Evolutionary conservation across 495 filamentous ascomycete genomes (phyloP), one percentile per base, ranked within the genome.

Genomic region (Xylaria flabelliformis): DNA sequence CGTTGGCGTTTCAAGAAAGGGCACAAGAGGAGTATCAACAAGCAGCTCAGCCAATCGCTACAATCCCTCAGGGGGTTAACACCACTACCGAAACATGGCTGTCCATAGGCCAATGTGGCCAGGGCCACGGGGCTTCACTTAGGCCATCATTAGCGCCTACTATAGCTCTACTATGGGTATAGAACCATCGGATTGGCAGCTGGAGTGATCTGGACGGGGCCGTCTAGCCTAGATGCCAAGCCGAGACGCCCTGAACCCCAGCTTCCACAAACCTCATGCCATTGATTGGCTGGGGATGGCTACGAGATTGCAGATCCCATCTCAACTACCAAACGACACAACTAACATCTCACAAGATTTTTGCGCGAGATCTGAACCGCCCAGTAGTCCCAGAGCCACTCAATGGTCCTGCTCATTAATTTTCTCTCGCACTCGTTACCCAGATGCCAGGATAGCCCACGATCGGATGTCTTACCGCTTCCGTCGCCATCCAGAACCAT

Each of bases 261-360:
- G 75, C 26, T 76, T 74, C 48, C 67, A 59, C 59, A 41, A 51
- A 69, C 58, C 58, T 64, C 71, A 72, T 71, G 69, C 74, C 69
- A 71, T 75, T 53, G 4, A 79, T 79, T 79, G 77, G 77, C 75
- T 74, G 68, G 67, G 75, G 67, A 61, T 48, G 70, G 55, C 53
- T 72, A 42, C 29, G 59, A 72, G 64, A 64, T 56, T 61, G 51
- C 66, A 51, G 36, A 71, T 67, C 59, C 67, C 50, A 59, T 59
- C 67, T 69, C 58, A 51, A 58, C 74, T 53, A 70, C 51, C 69
- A 32, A 56, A 56, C 53, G 17, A 29, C 53, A 56, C 36, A 39
- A 39, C 36, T 39, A 32, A 29, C 53, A 56, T 56, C 26, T 29
- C 0, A 32, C 53, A 56, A 55, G 53, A 32, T 29, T 56, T 56